Base-by-base conservation (phyloP, 1,284 basidiomycete species). In the Papiliotrema nemorosa region DNA sequence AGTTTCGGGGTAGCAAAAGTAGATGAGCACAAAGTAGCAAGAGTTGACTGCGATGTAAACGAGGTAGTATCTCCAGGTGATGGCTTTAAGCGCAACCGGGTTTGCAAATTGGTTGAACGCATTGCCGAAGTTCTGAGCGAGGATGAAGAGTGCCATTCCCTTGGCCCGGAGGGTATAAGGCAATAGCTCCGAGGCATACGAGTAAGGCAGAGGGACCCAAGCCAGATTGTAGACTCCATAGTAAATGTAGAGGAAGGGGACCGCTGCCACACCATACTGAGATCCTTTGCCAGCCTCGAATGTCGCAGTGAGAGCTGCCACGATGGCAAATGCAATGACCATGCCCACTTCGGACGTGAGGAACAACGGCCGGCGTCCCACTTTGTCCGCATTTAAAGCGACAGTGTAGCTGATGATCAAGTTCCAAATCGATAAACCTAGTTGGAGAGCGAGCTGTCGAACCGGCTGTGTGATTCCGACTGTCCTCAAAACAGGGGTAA, bases 61-160 rank as follows among this genome's bases (percentile, higher is more conserved):
- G 18, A 52, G 40, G 50, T 65, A 69, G 56, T 85, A 86, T 77
- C 81, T 84, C 86, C 86, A 87, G 40, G 67, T 72, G 44, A 86
- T 70, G 35, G 67, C 78, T 20, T 78, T 71, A 41, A 84, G 77
- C 9, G 84, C 85, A 60, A 88, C 80, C n/a, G 86, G 86, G 76
- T 88, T 88, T 65, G 84, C 81, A 62, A 43, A 43, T 27, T 50
- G 49, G 43, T 50, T 50, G 26, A 50, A 52, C 10, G 45, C 50
- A 18, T 38, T 41, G 24, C 20, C 26, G 25, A 26, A 14, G 37
- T 49, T 53, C 27, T 49, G 39, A 43, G 44, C 48, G 24, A 49
- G 53, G 24, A 54, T 55, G 16, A 45, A 33, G 25, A 42, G 38
- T 5, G 51, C 49, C 21, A 60, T 41, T 37, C 56, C 58, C 41